A percentile compares a stretch with the other conserved stretches of the same genome.
Evolutionary conservation across 1,139 yeast genomes (phyloP).

Genomic region (Blastobotrys raffinosifermentans): DNA sequence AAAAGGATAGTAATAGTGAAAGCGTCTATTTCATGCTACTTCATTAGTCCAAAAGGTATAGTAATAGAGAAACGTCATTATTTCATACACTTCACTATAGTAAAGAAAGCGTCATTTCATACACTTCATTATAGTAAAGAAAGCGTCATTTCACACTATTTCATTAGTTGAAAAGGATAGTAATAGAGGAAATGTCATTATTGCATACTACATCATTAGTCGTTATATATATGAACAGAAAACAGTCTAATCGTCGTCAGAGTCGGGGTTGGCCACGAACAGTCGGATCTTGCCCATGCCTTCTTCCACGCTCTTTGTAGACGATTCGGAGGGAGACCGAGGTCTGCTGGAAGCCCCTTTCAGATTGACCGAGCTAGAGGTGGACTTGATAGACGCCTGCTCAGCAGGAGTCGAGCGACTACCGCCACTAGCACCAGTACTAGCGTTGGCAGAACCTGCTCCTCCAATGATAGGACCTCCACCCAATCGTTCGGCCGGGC

Average conservation of each 20-base stretch:
- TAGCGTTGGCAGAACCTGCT: background rate
- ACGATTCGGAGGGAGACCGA: conserved; percentile 20
- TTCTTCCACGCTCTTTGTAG: conserved; percentile 34
- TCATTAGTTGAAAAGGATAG: too few relatives aligned
- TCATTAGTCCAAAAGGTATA: too few relatives aligned
- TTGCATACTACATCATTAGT: too few relatives aligned
- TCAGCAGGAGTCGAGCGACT: conserved; percentile 1
- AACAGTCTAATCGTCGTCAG: conserved; percentile 24
- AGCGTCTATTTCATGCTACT: background rate
- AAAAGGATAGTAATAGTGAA: background rate
- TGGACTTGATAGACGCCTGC: conserved; percentile 9
- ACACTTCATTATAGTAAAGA: too few relatives aligned
- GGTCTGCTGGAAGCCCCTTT: conserved; percentile 7
- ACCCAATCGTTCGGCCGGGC: conserved; percentile 4
- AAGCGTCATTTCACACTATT: too few relatives aligned
- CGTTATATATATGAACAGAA: too few relatives aligned
- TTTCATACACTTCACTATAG: too few relatives aligned
- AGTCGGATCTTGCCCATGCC: conserved; percentile 42
- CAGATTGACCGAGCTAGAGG: conserved; percentile 3
- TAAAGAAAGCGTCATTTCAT: too few relatives aligned
- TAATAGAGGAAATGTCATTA: too few relatives aligned
- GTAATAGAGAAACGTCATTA: too few relatives aligned
- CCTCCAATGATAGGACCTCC: conserved; percentile 1
- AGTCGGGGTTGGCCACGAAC: conserved; percentile 69
- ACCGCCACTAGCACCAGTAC: conserved; percentile 1